Evolutionary conservation across 768 basidiomycete species (phyloP).

Genomic region (Psilocybe tampanensis): DNA sequence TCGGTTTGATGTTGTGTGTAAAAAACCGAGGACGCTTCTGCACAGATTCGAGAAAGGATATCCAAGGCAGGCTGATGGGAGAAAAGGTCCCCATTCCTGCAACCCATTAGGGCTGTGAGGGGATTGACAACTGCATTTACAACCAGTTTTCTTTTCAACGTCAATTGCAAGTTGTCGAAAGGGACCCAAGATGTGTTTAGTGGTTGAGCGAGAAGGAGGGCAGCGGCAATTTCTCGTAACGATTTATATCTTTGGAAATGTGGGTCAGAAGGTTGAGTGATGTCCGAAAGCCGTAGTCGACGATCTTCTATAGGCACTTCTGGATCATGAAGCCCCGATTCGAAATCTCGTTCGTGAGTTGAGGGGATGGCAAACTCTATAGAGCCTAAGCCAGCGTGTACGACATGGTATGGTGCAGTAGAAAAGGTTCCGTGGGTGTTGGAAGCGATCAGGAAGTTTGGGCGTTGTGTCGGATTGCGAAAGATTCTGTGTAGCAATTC

Average conservation of each 20-base stretch:
- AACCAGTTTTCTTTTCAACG: slow-evolving; percentile 79
- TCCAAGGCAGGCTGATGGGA: slow-evolving; percentile 39
- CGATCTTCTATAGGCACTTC: slow-evolving; percentile 37
- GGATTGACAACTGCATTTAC: slow-evolving; percentile 85
- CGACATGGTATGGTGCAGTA: slow-evolving; percentile 52
- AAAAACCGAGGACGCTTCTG: slow-evolving; percentile 73
- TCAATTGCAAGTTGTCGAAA: slow-evolving; percentile 64
- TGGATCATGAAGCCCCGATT: slow-evolving; percentile 47
- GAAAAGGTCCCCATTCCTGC: slow-evolving; percentile 79
- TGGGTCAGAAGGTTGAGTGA: slow-evolving; percentile 42
- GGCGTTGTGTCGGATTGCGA: slow-evolving; percentile 70
- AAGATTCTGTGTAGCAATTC: slow-evolving; percentile 68
- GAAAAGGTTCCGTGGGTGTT: slow-evolving; percentile 81
- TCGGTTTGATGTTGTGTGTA: slow-evolving; percentile 49
- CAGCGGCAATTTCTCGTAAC: slow-evolving; percentile 70
- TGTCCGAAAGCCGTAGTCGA: slow-evolving; percentile 52
- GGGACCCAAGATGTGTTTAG: slow-evolving; percentile 69
- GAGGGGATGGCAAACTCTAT: slow-evolving; percentile 83
- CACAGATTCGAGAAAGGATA: slow-evolving; percentile 57
- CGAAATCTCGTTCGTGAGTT: slow-evolving; percentile 68
- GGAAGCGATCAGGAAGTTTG: slow-evolving; percentile 83
- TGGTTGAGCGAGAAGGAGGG: slow-evolving; percentile 53
- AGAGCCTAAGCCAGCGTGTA: slow-evolving; percentile 71
- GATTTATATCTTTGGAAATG: slow-evolving; percentile 50
- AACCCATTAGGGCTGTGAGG: slow-evolving; percentile 78